A percentile compares a stretch with the other conserved stretches of the same genome.
Evolutionary conservation across 140 eudicot species (phyloP).

Genomic region (Flaveria floridana): DNA sequence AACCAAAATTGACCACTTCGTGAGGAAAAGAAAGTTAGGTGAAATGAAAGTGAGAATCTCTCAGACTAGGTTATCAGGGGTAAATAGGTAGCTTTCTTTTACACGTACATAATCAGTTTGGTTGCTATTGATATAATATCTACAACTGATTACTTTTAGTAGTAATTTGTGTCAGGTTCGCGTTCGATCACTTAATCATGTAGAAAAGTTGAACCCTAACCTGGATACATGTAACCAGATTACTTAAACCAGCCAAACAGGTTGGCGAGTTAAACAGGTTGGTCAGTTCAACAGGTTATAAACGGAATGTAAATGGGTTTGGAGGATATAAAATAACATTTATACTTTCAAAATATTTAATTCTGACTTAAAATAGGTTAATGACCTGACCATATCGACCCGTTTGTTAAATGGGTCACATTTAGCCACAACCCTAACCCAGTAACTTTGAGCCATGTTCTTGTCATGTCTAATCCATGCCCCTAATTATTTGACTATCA

Average conservation of each 20-base stretch:
- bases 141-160: background rate
- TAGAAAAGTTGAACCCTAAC: background rate
- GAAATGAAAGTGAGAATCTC: background rate
- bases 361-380: background rate
- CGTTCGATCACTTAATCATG: background rate
- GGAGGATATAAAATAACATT: background rate
- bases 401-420: background rate
- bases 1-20: background rate
- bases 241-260: background rate
- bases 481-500: background rate
- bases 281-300: slow-evolving; percentile 1
- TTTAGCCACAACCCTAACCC: slow-evolving; percentile 4
- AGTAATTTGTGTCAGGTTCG: background rate
- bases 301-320: background rate
- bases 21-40: background rate
- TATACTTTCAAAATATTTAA: background rate
- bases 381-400: background rate
- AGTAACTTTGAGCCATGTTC: background rate
- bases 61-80: background rate
- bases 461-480: background rate
- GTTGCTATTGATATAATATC: background rate
- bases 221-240: background rate
- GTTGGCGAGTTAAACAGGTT: background rate
- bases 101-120: background rate
- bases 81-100: background rate